Base-by-base conservation (phyloP, 306 rosid genomes). In the Luffa acutangula region DNA sequence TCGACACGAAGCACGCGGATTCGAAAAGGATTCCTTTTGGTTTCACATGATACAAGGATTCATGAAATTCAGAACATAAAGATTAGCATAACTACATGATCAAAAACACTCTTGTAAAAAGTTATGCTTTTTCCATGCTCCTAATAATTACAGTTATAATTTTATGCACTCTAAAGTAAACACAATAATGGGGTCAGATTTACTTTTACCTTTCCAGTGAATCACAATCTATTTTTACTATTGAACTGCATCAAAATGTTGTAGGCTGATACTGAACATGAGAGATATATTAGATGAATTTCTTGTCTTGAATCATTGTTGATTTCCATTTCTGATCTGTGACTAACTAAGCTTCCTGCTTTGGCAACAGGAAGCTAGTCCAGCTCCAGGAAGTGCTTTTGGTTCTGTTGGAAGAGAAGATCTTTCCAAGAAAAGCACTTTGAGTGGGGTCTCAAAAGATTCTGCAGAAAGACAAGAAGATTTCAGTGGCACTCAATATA, bases 331-430 rank as follows among this genome's bases (percentile, higher is more conserved):
- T 25, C 31, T 25, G 31, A 25, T 25, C 31, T 25, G 33, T 41
- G 75, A 67, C 20, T 2, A 67, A 62, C 64, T 20, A 25, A 54
- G 60, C 60, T 18, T 54, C 31, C 60, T 54, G 25, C 60, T 54
- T 31, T 54, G 65, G 65, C 65, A 59, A 59, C 65, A 25, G 65
- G 39, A 49, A 49, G 54, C 15, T 49, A 49, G 54, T 49, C 80
- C 85, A 80, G 60, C 79, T 79, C 85, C 75, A 70, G 69, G 41
- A 39, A 63, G 75, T 37, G 77, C 82, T 7, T 31, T 75, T 77
- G 85, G 70, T 79, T 77, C 88, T 54, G 62, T 82, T 60, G 49
- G 72, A 80, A 83, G 67, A 60, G 87, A 83, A 53, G 83, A 21
- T 51, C 52, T 48, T 75, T 81, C 82, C 66, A 63, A 73, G 42